A percentile compares a stretch with the other conserved stretches of the same genome.
phyloP scores from a whole-genome alignment of 2,329 filamentous ascomycete genomes.

The Cadophora luteo-olivacea region DNA sequence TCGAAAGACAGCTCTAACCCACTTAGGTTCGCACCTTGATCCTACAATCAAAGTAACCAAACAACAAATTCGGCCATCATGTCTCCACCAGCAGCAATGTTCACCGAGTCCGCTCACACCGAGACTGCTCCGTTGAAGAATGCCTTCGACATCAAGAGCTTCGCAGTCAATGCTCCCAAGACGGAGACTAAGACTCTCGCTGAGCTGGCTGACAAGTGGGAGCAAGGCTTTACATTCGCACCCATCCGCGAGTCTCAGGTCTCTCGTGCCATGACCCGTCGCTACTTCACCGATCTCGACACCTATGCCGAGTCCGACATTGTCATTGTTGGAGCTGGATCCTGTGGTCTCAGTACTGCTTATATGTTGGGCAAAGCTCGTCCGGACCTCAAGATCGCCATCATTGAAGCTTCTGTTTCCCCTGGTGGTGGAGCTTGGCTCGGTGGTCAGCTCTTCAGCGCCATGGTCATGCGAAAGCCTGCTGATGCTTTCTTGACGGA shows the following conservation, averaged over 20 bases:
- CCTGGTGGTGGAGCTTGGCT: constrained; percentile 92
- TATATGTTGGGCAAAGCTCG: constrained; percentile 84
- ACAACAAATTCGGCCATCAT: constrained; percentile 56
- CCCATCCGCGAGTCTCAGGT: constrained; percentile 93
- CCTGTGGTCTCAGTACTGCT: constrained; percentile 83
- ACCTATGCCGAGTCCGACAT: constrained; percentile 90
- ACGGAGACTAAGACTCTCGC: constrained; percentile 54
- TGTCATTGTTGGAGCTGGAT: constrained; percentile 90
- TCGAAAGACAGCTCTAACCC: constrained; percentile 48
- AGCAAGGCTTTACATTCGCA: constrained; percentile 74
- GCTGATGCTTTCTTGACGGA: constrained; percentile 85
- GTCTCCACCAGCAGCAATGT: constrained; percentile 79
- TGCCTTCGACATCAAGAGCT: constrained; percentile 57
- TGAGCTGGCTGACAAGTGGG: constrained; percentile 79
- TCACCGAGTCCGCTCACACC: constrained; percentile 49
- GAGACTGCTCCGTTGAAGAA: constrained; percentile 46
- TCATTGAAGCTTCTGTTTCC: constrained; percentile 86
- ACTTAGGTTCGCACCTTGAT: constrained; percentile 47
- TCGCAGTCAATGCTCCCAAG: constrained; percentile 50
- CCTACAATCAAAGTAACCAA: constrained; percentile 21
- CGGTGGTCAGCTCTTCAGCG: constrained; percentile 91
- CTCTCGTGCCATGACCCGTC: constrained; percentile 89
- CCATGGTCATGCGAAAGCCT: constrained; percentile 95
- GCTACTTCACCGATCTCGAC: constrained; percentile 92
- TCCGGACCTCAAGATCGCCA: constrained; percentile 89